Evolutionary conservation across 257 asterid species (phyloP), one percentile per base, ranked within the genome.

Genomic region (Paraleonurus japonicus): DNA sequence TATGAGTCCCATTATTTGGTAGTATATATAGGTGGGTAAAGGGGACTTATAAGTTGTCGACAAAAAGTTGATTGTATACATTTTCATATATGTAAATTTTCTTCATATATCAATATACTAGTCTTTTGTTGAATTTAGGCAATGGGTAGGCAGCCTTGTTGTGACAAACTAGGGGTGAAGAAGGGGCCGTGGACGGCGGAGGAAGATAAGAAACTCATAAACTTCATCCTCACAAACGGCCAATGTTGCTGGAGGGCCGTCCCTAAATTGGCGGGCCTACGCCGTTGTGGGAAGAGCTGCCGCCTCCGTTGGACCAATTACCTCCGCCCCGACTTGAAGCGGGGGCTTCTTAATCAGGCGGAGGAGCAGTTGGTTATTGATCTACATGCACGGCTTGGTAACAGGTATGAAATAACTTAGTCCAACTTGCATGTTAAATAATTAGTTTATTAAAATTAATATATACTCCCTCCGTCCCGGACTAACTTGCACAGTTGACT

Each of bases 111-210:
- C n/a, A n/a, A n/a, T n/a, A n/a, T n/a, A n/a, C n/a, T n/a, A n/a
- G n/a, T n/a, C n/a, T n/a, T n/a, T n/a, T n/a, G n/a, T n/a, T 16
- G 32, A 57, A 32, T 69, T 59, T 23, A 72, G 27, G 58, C 41
- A 26, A 90, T 93, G 98, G 97, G 98, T 2, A 81, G 98, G 73
- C 98, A 93, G 60, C 98, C 97, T 70, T 93, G 98, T 41, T 93
- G 98, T 75, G 98, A 93, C 85, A 93, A 93, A 77, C 95, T 89
- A 0, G 96, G 95, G 33, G 98, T 93, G 69, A 93, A 93, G 84
- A 93, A 93, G 76, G 98, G 98, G 53, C 98, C 98, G 35, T 93
- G 98, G 98, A 93, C 96, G 39, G 92, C 94, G 15, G 98, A 93
- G 76, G 98, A 93, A 79, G 98, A 93, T 79, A 90, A 83, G 85